Conservation (phyloP, 2,329 filamentous ascomycete genomes). For the Stagonosporopsis tanaceti region DNA sequence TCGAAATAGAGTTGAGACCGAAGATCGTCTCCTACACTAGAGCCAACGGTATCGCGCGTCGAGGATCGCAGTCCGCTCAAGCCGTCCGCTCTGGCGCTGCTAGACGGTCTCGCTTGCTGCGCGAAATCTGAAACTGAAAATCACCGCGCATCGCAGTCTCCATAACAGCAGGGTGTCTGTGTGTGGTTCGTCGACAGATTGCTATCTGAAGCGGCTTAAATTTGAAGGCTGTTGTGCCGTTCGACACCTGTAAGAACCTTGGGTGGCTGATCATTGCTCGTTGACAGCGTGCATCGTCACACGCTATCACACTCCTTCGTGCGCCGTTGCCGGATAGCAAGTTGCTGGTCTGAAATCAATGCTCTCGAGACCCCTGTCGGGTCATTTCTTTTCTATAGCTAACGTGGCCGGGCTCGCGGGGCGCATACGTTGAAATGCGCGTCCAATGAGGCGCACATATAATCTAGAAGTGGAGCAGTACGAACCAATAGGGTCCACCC, state of each 20-base stretch:
- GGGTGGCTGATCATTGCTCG: slow-evolving; percentile 1
- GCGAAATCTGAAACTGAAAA: slow-evolving; percentile 40
- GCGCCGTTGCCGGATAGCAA: slow-evolving; percentile 24
- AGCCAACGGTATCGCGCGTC: slow-evolving; percentile 34
- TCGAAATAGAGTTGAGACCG: slow-evolving; percentile 16
- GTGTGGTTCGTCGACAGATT: neutral
- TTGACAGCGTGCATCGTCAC: slow-evolving; percentile 26
- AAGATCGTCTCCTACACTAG: slow-evolving; percentile 27
- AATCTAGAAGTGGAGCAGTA: slow-evolving; percentile 16
- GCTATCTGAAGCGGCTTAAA: slow-evolving; percentile 20
- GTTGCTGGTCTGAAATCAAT: slow-evolving; percentile 11
- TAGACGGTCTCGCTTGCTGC: slow-evolving; percentile 28
- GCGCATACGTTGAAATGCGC: slow-evolving; percentile 26
- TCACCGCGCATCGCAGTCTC: slow-evolving; percentile 23
- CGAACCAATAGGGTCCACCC: slow-evolving; percentile 24
- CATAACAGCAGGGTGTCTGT: slow-evolving; percentile 21
- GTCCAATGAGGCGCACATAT: slow-evolving; percentile 31
- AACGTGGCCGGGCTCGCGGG: slow-evolving; percentile 33
- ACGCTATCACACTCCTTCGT: slow-evolving; percentile 28
- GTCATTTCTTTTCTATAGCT: slow-evolving; percentile 37
- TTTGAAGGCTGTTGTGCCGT: slow-evolving; percentile 25
- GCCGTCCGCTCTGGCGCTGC: slow-evolving; percentile 25
- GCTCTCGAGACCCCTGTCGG: slow-evolving; percentile 27
- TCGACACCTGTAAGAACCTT: slow-evolving; percentile 11
- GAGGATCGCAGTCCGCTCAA: slow-evolving; percentile 32